These are phyloP conservation scores for Linnemannia hyalina DNA, from an alignment of 192 early-diverging fungal species.

Conservation along the genomic window DNA sequence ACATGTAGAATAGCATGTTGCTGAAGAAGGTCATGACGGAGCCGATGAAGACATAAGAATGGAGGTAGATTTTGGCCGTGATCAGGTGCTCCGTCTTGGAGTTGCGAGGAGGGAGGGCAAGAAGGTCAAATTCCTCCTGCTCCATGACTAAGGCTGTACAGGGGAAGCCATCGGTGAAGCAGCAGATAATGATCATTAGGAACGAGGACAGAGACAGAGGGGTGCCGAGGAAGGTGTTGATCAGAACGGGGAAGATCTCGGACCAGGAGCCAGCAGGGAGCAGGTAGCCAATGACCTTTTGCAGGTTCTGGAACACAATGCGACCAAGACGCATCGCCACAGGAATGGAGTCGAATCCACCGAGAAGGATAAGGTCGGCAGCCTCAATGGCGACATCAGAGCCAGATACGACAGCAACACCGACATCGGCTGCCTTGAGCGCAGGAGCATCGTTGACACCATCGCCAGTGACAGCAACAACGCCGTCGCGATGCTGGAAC, in stretches of 20 bases:
- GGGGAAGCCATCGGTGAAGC: slow-evolving; percentile 68
- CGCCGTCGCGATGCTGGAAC: slow-evolving; percentile 72
- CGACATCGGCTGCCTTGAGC: slow-evolving; percentile 86
- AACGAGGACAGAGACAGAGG: slow-evolving; percentile 81
- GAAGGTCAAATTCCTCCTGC: slow-evolving; percentile 77
- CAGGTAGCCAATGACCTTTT: slow-evolving; percentile 86
- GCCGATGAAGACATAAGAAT: slow-evolving; percentile 85
- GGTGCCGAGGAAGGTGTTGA: slow-evolving; percentile 83
- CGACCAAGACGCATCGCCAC: slow-evolving; percentile 83
- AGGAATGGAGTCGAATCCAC: slow-evolving; percentile 27
- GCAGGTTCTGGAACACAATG: slow-evolving; percentile 83
- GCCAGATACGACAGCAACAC: slow-evolving; percentile 87
- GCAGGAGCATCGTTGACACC: slow-evolving; percentile 93
- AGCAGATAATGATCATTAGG: slow-evolving; percentile 79
- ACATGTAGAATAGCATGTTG: slow-evolving; percentile 77
- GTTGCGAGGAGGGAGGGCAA: slow-evolving; percentile 76
- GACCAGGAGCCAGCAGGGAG: slow-evolving; percentile 79
- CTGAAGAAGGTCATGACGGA: slow-evolving; percentile 73
- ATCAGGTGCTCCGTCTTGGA: slow-evolving; percentile 74
- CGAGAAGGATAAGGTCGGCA: slow-evolving; percentile 74
- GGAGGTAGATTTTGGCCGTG: slow-evolving; percentile 70
- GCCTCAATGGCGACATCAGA: slow-evolving; percentile 80
- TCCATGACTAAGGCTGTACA: slow-evolving; percentile 81
- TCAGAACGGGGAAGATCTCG: slow-evolving; percentile 80
- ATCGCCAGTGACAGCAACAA: slow-evolving; percentile 90